Base-by-base conservation (phyloP, 768 basidiomycete genomes). In the Porphyrellus cyaneotinctus region DNA sequence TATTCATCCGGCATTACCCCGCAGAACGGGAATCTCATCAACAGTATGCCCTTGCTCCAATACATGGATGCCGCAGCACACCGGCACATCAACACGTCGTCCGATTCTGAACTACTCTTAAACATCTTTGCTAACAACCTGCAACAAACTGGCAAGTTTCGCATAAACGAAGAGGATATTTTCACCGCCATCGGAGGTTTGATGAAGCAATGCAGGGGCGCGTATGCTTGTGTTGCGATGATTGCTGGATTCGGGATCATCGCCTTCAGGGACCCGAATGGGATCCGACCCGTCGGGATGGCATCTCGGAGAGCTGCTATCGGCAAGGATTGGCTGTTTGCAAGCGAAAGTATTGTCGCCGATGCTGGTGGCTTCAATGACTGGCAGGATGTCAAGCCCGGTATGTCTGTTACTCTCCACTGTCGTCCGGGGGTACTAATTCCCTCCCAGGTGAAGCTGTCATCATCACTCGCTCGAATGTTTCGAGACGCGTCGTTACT, bases 81-180 rank as follows among this genome's bases (percentile, higher is more conserved):
- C 72, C 81, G 97, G 37, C 97, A 99, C 69, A 98, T 97, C 75
- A 99, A 99, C 74, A 99, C 97, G 9, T 90, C 92, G 39, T 97
- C 93, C 24, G 97, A 99, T 74, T 98, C 95, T 5, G 97, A 99
- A 72, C 78, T 99, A 13, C 81, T 99, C 36, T 82, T 99, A 57
- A 99, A 99, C 73, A 91, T 97, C 60, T 92, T 99, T 68, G 97
- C 97, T 48, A 84, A 98, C 77, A 95, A 95, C 62, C 82, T 99
- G 17, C 97, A 99, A 65, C 86, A 97, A 69, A 98, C 95, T 11
- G 97, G 95, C 50, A 99, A 99, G 71, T 95, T 97, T 73, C 91
- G 94, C 55, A 99, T 98, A 75, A 98, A 98, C 66, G 95, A 97
- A 66, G 97, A 99, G 61, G 97, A 99, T 71, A 97, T 99, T 59